A percentile compares a stretch with the other conserved stretches of the same genome.
These are phyloP conservation scores for Fusarium aywerte DNA, from an alignment of 2,329 filamentous ascomycete genomes.

Conservation along the genomic window DNA sequence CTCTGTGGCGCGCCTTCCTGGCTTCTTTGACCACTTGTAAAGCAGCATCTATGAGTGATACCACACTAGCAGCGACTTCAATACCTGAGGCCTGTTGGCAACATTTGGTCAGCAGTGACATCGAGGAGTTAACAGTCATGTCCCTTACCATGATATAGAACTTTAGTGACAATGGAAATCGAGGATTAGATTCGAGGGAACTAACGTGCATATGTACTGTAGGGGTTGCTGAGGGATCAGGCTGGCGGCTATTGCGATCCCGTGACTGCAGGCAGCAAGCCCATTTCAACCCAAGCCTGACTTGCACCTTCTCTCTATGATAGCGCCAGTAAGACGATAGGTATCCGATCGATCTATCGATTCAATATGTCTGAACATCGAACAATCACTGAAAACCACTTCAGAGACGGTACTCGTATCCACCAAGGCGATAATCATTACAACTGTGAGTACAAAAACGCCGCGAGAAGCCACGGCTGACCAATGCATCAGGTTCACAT, in stretches of 20 bases:
- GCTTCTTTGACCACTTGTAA: background rate
- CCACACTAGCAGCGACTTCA: background rate
- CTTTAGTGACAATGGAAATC: background rate
- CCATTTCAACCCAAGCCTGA: background rate
- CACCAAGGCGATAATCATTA: background rate
- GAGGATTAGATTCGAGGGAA: background rate
- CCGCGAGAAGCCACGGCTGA: accelerated
- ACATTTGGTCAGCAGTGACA: background rate
- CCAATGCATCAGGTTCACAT: background rate
- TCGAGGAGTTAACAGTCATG: no score
- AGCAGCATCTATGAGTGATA: background rate
- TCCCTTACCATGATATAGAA: background rate
- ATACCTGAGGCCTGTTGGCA: background rate
- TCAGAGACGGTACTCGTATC: background rate
- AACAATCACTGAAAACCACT: background rate
- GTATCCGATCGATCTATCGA: background rate
- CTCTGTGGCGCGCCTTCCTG: background rate
- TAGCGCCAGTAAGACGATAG: background rate
- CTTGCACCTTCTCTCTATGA: background rate
- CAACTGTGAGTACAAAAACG: background rate
- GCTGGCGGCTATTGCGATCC: background rate
- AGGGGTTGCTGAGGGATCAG: background rate
- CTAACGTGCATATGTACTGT: background rate
- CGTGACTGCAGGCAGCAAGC: background rate
- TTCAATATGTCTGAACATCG: background rate